Base-by-base conservation (phyloP, 2,329 filamentous ascomycete genomes). In the Uncinocarpus reesii region DNA sequence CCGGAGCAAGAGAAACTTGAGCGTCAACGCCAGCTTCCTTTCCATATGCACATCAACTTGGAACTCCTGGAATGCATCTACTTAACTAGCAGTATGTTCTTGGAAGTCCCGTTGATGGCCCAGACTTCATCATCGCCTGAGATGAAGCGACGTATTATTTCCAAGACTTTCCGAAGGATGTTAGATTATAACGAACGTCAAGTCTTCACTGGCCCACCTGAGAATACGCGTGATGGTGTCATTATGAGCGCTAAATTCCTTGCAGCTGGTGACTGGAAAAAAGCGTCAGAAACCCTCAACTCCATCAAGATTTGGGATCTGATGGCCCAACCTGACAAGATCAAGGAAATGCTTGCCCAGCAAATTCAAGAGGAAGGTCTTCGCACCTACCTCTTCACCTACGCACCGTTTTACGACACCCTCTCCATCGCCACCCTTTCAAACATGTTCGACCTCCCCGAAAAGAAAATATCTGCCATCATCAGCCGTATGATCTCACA, bases 21-120 rank as follows among this genome's bases (percentile, higher is more conserved):
- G 75, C 86, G 92, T 66, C 90, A 96, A 72, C 83, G 92, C 60
- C 92, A 98, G 72, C 79, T 98, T 57, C 92, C 92, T 31, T 98
- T 98, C 82, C 92, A 98, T 75, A 95, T 98, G 88, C 92, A 98
- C 78, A 98, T 98, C 76, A 98, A 98, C 76, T 79, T 98, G 45
- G 92, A 98, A 69, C 80, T 98, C 48, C 79, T 98, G 32, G 92
- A 98, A 74, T 96, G 92, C 63, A 90, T 96, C 53, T 98, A 98
- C 73, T 79, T 98, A 51, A 96, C 92, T 43, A 96, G 90, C 75
- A 95, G 88, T 71, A 98, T 98, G 92, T 84, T 98, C 56, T 80
- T 98, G 49, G 92, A 98, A 73, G 96, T 98, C 54, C 92, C 92
- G 52, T 82, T 96, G 40, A 82, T 98, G 58, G 93, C 92, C 42